Conservation (phyloP, 164 flowering plant genomes). For the Platanus orientalis region DNA sequence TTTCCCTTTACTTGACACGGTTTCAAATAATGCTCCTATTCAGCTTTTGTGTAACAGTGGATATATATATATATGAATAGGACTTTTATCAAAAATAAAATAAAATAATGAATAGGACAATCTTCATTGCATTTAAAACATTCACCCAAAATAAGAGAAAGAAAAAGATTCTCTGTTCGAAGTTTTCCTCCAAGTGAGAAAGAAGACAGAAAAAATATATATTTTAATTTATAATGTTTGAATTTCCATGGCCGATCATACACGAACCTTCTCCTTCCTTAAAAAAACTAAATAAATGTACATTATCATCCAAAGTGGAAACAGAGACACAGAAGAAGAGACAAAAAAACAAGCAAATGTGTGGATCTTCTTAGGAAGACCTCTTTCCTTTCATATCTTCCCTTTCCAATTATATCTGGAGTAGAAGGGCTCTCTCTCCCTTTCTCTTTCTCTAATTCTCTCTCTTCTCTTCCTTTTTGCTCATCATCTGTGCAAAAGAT, state of each 20-base stretch:
- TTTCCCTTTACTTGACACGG: too few species aligned
- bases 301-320: not conserved
- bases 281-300: not conserved
- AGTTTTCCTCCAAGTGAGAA: not conserved
- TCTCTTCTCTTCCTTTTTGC: not conserved
- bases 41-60: too few species aligned
- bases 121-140: not conserved
- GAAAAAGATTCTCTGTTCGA: not conserved
- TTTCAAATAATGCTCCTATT: too few species aligned
- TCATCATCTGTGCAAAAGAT: not conserved
- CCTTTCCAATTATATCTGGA: not conserved
- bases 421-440: too few species aligned
- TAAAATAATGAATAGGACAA: not conserved
- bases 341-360: not conserved
- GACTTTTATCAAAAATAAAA: too few species aligned
- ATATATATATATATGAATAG: too few species aligned
- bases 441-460: not conserved
- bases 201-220: not conserved
- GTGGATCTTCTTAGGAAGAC: constrained; percentile 7
- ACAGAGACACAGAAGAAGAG: not conserved
- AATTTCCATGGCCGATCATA: not conserved
- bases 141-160: not conserved
- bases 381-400: not conserved
- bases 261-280: constrained; percentile 5
- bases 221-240: not conserved